Evolutionary conservation across 2,329 filamentous ascomycete genomes (phyloP).

Genomic region (Alternaria triticimaculans): DNA sequence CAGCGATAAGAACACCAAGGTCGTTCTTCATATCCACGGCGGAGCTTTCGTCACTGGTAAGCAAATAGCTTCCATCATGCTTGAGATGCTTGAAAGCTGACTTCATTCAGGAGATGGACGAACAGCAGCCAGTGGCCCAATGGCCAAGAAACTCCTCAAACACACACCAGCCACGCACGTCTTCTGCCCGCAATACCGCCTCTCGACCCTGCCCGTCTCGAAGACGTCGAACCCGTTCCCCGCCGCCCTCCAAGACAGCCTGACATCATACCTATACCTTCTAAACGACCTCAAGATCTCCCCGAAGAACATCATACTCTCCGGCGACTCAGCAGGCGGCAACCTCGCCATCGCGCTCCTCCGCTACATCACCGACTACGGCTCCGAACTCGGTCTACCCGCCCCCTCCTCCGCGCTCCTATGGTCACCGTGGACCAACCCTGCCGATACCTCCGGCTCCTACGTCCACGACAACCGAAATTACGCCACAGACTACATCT

Average conservation of each 20-base stretch:
- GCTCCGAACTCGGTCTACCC: constrained; percentile 40
- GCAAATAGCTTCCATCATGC: neutral
- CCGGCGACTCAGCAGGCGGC: constrained; percentile 59
- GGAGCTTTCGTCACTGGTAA: constrained; percentile 55
- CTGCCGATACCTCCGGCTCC: constrained; percentile 34
- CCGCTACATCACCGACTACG: constrained; percentile 55
- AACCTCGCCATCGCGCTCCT: constrained; percentile 56
- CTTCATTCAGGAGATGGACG: constrained; percentile 42
- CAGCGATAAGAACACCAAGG: constrained; percentile 28
- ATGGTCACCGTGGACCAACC: constrained; percentile 55
- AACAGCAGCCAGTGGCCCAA: constrained; percentile 40
- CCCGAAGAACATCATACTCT: constrained; percentile 52
- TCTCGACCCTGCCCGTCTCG: constrained; percentile 50
- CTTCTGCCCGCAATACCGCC: constrained; percentile 57
- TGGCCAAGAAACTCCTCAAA: constrained; percentile 42
- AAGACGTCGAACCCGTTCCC: constrained; percentile 55
- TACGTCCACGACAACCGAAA: constrained; percentile 42
- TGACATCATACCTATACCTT: constrained; percentile 57
- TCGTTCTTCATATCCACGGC: constrained; percentile 59
- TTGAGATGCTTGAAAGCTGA: neutral
- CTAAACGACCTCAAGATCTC: constrained; percentile 51
- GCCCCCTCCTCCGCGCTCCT: constrained; percentile 50
- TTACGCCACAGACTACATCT: constrained; percentile 53
- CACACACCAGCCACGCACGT: constrained; percentile 50
- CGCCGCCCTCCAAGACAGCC: constrained; percentile 58